A percentile compares a stretch with the other conserved stretches of the same genome.
These are phyloP conservation scores for Pestalotiopsis sp. DNA, from an alignment of 2,329 filamentous ascomycete genomes.

Conservation along the genomic window DNA sequence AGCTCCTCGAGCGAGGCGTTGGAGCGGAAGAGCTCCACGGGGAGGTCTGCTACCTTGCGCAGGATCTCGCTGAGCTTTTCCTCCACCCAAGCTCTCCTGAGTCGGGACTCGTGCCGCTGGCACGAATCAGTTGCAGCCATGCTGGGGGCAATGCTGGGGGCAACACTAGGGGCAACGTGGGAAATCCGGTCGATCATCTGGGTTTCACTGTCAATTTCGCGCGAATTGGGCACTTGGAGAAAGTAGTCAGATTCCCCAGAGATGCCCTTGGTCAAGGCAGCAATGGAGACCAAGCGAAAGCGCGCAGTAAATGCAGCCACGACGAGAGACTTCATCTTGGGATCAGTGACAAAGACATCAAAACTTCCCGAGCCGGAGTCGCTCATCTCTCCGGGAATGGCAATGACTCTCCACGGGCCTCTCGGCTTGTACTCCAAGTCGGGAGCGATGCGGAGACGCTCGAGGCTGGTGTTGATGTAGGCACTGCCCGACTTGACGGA, in stretches of 20 bases:
- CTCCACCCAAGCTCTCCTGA: neutral
- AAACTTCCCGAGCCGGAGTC: neutral
- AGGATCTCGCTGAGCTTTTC: constrained; percentile 18
- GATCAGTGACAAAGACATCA: neutral
- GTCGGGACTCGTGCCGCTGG: neutral
- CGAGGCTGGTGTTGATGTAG: neutral
- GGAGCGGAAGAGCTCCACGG: constrained; percentile 14
- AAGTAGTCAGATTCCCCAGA: neutral
- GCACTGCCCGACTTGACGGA: neutral
- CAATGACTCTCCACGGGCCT: neutral
- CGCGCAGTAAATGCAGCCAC: neutral
- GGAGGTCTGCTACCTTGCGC: constrained; percentile 21
- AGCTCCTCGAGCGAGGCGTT: constrained; percentile 16
- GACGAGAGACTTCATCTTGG: neutral
- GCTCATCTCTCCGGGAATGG: neutral
- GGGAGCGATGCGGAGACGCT: neutral
- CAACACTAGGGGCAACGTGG: neutral
- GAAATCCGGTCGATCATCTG: neutral
- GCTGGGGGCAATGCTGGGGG: neutral
- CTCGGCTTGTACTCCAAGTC: neutral
- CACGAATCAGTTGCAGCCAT: neutral
- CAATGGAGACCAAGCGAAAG: neutral
- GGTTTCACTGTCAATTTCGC: neutral
- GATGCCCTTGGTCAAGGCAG: neutral
- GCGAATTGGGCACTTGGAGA: neutral